Evolutionary conservation across 2,329 filamentous ascomycete species (phyloP).

Genomic region (Fusarium pseudograminearum): DNA sequence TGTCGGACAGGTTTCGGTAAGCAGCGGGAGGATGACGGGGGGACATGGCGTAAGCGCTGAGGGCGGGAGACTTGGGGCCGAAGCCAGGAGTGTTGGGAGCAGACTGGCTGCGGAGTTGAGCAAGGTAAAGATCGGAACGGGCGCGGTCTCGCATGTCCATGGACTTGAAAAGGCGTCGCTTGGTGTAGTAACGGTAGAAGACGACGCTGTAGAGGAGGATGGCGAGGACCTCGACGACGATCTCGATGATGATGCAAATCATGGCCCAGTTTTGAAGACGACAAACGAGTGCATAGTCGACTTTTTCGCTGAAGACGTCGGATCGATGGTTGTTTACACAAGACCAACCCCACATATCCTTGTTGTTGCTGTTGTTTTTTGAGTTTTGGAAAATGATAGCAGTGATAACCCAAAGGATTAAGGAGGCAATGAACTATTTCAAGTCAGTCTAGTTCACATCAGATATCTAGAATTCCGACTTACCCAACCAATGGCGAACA

Average conservation of each 20-base stretch:
- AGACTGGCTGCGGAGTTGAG: constrained; percentile 84
- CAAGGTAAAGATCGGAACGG: constrained; percentile 93
- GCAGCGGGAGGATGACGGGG: constrained; percentile 70
- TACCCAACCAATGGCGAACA: constrained; percentile 87
- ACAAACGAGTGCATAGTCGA: constrained; percentile 92
- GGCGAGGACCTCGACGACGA: constrained; percentile 90
- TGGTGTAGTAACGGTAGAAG: constrained; percentile 98
- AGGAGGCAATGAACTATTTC: constrained; percentile 81
- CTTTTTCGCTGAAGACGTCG: constrained; percentile 80
- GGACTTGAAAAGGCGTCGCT: constrained; percentile 93
- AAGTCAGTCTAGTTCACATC: constrained; percentile 12
- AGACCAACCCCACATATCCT: constrained; percentile 99
- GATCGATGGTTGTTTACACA: constrained; percentile 89
- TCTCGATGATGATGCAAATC: constrained; percentile 96
- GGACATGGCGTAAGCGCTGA: constrained; percentile 64
- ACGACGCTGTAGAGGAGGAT: constrained; percentile 93
- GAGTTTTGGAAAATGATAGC: constrained; percentile 86
- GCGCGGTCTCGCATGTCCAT: constrained; percentile 97
- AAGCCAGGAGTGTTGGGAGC: constrained; percentile 96
- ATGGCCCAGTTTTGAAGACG: constrained; percentile 94
- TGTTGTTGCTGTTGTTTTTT: constrained; percentile 74
- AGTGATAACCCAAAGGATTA: constrained; percentile 91
- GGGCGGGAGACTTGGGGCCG: constrained; percentile 72
- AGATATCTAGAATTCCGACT: constrained; percentile 23
- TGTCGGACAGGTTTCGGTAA: constrained; percentile 64